These are phyloP conservation scores for Diaporthe amygdali DNA, from an alignment of 2,329 filamentous ascomycete species.

Conservation along the genomic window DNA sequence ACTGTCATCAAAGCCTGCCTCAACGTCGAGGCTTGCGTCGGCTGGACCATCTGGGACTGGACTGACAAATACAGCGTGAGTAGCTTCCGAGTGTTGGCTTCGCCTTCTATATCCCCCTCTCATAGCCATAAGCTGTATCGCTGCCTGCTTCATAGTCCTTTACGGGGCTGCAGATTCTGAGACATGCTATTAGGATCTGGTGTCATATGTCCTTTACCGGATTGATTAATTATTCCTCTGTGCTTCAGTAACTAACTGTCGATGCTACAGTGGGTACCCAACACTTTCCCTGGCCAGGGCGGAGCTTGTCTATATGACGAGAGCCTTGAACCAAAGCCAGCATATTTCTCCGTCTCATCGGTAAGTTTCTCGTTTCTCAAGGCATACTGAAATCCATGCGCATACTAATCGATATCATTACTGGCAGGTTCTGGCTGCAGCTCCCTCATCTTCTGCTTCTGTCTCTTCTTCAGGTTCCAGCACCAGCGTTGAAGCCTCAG, in stretches of 20 bases:
- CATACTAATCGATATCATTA: neutral
- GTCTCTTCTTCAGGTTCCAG: neutral
- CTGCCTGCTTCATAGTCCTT: neutral
- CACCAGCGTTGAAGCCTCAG: neutral
- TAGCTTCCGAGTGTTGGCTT: neutral
- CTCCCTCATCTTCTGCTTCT: neutral
- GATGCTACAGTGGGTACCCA: slow-evolving; percentile 38
- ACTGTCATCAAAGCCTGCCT: slow-evolving; percentile 43
- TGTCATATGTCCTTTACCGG: too few species aligned
- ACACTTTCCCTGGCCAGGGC: slow-evolving; percentile 41
- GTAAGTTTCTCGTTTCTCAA: neutral
- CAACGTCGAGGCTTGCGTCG: slow-evolving; percentile 41
- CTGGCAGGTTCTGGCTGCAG: neutral
- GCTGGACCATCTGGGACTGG: slow-evolving; percentile 48
- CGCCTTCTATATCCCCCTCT: neutral
- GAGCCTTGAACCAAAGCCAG: slow-evolving; percentile 41
- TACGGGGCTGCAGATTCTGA: too few species aligned
- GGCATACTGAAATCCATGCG: too few species aligned
- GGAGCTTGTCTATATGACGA: slow-evolving; percentile 42
- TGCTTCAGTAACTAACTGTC: neutral
- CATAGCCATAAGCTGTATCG: neutral
- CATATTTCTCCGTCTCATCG: slow-evolving; percentile 37
- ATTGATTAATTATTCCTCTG: neutral
- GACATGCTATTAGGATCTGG: too few species aligned
- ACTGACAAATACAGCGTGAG: slow-evolving; percentile 37